phyloP scores from a whole-genome alignment of 139 green algal genomes.

The Coccomyxa sp. region DNA sequence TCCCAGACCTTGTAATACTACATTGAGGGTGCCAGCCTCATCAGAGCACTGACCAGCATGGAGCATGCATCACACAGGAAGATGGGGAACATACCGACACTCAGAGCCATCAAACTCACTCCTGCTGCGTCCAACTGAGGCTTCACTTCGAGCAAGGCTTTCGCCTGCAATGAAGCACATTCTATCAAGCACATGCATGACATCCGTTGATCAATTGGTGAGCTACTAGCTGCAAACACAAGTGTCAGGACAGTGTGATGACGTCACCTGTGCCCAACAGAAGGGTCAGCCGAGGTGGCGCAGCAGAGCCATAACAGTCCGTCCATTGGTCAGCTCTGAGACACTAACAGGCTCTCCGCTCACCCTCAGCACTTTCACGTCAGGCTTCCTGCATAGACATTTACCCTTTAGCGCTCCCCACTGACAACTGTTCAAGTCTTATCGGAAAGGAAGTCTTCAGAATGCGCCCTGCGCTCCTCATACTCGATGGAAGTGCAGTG shows the following conservation, averaged over 20 bases:
- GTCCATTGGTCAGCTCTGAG: not conserved
- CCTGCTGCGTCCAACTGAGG: not conserved
- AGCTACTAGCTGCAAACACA: no score
- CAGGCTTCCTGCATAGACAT: not conserved
- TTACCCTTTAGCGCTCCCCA: no score
- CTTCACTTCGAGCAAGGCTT: not conserved
- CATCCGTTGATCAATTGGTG: no score
- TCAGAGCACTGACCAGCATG: no score
- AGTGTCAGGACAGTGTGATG: not conserved
- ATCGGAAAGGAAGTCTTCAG: no score
- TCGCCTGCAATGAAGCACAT: not conserved
- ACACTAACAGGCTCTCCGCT: not conserved
- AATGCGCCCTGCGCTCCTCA: no score
- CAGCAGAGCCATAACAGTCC: not conserved
- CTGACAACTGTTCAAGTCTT: no score
- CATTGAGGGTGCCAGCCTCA: no score
- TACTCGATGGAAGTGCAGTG: no score
- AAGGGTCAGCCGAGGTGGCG: not conserved
- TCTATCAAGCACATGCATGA: no score
- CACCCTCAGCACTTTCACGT: not conserved
- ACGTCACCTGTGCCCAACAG: not conserved
- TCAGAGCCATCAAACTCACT: not conserved
- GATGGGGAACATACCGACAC: not conserved
- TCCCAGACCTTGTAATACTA: no score
- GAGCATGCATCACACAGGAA: no score